These are phyloP conservation scores for Trichoderma orchidacearum DNA, from an alignment of 495 filamentous ascomycete species.

Conservation along the genomic window DNA sequence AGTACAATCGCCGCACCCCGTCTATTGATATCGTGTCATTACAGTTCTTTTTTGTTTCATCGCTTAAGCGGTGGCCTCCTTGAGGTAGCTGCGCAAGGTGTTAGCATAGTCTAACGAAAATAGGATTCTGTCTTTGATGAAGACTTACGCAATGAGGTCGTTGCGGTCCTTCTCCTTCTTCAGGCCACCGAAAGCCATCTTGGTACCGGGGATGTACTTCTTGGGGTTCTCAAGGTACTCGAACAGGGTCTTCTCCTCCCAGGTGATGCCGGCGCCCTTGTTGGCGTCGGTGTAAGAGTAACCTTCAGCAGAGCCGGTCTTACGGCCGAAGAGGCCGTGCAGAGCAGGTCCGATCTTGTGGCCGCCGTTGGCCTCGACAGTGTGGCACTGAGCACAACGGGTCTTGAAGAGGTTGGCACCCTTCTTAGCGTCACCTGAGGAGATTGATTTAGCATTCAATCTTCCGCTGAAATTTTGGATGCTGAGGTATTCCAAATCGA, in stretches of 20 bases:
- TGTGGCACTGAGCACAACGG: constrained; percentile 97
- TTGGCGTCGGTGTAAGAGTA: constrained; percentile 99
- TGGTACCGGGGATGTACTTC: constrained; percentile 87
- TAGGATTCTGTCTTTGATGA: neutral
- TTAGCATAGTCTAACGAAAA: constrained; percentile 3
- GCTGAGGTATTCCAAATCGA: neutral
- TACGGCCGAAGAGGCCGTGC: constrained; percentile 93
- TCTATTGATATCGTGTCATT: constrained; percentile 21
- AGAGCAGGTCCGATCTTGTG: constrained; percentile 98
- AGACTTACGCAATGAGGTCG: constrained; percentile 90
- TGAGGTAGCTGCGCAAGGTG: constrained; percentile 40
- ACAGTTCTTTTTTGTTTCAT: constrained; percentile 15
- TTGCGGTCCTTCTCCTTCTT: constrained; percentile 99
- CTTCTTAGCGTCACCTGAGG: constrained; percentile 82
- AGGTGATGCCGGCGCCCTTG: constrained; percentile 86
- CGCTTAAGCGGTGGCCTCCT: constrained; percentile 48
- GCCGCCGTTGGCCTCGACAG: constrained; percentile 67
- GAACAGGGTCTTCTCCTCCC: constrained; percentile 72
- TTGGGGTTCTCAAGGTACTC: constrained; percentile 45
- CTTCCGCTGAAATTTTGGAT: too few species aligned
- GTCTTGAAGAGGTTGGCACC: constrained; percentile 99
- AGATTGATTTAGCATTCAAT: constrained; percentile 17
- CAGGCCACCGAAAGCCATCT: constrained; percentile 99
- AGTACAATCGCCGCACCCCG: constrained; percentile 10
- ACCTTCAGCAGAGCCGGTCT: constrained; percentile 80